Evolutionary conservation across 768 basidiomycete species (phyloP), one percentile per base, ranked within the genome.

Genomic region (button mushroom (Agaricus bisporus)): DNA sequence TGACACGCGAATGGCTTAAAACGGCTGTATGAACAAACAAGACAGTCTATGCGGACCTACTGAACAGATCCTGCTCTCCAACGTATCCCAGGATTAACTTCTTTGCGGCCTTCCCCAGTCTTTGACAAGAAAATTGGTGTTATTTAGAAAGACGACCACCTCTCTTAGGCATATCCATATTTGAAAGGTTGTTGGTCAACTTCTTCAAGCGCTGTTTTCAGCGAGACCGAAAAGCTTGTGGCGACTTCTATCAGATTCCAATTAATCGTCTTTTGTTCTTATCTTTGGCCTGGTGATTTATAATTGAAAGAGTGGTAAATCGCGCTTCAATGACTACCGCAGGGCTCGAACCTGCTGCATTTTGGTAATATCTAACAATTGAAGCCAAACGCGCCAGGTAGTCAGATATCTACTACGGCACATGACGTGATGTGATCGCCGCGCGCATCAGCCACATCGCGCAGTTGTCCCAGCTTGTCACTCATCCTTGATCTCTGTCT

Each of bases 291-390:
- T n/a, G n/a, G 22, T 22, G 4, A 22, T 22, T 22, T 4, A 22
- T 22, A 22, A 22, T 22, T 22, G 22, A 4, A 22, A 22, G n/a
- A 22, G 22, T 22, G 22, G 22, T 38, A 46, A n/a, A 22, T 47
- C 22, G 29, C 26, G 22, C 4, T 12, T 52, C 59, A 61, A 65
- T 87, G 86, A 88, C 82, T 83, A 86, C 86, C 83, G 86, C 88
- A 88, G 88, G 88, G 87, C 86, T 90, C 86, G 88, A 90, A 90
- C 88, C 88, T 90, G 87, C 88, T 90, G 85, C 88, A 88, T 89
- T 86, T 88, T 88, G 88, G 87, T 90, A 58, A 20, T 18, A 54
- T 47, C 39, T 28, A 20, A 37, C 52, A 18, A 79, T 87, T 86
- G 87, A 89, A 89, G 86, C 86, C 86, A 88, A 87, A 89, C 86